Conservation (phyloP, 768 basidiomycete species). For the Lepiota brunneoincarnata region DNA sequence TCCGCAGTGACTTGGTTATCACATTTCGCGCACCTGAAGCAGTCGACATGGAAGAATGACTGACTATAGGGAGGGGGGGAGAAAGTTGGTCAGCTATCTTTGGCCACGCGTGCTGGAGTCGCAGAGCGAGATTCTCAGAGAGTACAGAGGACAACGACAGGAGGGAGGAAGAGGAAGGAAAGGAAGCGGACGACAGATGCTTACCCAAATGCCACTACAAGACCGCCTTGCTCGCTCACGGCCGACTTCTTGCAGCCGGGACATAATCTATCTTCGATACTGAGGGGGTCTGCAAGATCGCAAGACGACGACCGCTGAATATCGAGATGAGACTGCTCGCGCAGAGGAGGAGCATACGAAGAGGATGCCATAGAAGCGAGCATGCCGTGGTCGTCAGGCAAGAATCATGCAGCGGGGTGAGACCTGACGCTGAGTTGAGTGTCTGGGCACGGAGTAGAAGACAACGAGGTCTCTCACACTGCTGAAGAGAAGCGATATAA, state of each 20-base stretch:
- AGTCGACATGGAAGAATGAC: slow-evolving; percentile 92
- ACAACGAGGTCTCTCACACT: not conserved
- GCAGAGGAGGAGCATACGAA: slow-evolving; percentile 21
- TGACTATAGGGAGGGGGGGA: slow-evolving; percentile 45
- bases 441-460: not conserved
- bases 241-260: slow-evolving; percentile 83
- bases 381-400: slow-evolving; percentile 18
- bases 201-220: slow-evolving; percentile 96
- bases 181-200: slow-evolving; percentile 26
- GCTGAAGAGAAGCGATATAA: slow-evolving; percentile 8
- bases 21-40: slow-evolving; percentile 98
- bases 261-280: slow-evolving; percentile 60
- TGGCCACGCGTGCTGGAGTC: not conserved
- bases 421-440: not conserved
- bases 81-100: slow-evolving; percentile 6
- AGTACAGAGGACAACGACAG: not conserved
- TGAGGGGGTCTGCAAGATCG: slow-evolving; percentile 21
- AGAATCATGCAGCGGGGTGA: slow-evolving; percentile 13
- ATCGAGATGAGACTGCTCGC: slow-evolving; percentile 36
- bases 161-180: not conserved
- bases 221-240: slow-evolving; percentile 75
- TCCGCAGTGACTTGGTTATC: slow-evolving; percentile 90
- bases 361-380: slow-evolving; percentile 24
- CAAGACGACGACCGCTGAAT: slow-evolving; percentile 19
- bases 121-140: not conserved